Conservation (phyloP, 495 filamentous ascomycete species). For the Sphaerosporella brunnea region DNA sequence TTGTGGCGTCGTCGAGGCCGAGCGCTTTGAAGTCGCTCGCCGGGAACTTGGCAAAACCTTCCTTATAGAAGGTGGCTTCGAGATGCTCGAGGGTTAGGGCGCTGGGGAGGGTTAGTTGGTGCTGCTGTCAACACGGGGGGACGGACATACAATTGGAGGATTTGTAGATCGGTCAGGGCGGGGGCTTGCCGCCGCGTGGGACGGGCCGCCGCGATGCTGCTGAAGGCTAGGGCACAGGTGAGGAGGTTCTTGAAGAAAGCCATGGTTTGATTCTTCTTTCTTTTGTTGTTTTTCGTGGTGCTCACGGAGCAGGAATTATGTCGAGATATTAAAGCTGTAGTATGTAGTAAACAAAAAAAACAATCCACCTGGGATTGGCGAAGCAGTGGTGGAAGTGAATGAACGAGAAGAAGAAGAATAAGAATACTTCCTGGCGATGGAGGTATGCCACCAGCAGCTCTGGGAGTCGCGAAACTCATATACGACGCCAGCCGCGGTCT, state of each 20-base stretch:
- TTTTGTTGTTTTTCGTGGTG: conserved; percentile 10
- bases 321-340: background rate
- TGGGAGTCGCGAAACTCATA: too few relatives aligned
- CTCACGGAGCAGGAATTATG: conserved; percentile 1
- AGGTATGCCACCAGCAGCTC: too few relatives aligned
- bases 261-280: conserved; percentile 29
- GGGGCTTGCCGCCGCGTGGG: conserved; percentile 33
- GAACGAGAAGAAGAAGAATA: background rate
- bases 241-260: conserved; percentile 29
- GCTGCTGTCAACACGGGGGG: background rate
- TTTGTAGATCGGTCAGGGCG: conserved; percentile 44
- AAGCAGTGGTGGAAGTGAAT: background rate
- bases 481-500: too few relatives aligned
- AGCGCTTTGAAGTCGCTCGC: conserved; percentile 39
- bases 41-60: conserved; percentile 43
- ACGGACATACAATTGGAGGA: conserved; percentile 48
- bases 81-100: conserved; percentile 49
- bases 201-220: conserved; percentile 32
- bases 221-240: conserved; percentile 27
- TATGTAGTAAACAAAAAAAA: background rate
- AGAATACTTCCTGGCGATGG: too few relatives aligned
- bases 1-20: conserved; percentile 33
- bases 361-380: conserved; percentile 4
- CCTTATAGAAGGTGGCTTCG: conserved; percentile 42
- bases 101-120: conserved; percentile 24